Evolutionary conservation across 257 asterid species (phyloP), one percentile per base, ranked within the genome.

Genomic region (Asclepias syriaca): DNA sequence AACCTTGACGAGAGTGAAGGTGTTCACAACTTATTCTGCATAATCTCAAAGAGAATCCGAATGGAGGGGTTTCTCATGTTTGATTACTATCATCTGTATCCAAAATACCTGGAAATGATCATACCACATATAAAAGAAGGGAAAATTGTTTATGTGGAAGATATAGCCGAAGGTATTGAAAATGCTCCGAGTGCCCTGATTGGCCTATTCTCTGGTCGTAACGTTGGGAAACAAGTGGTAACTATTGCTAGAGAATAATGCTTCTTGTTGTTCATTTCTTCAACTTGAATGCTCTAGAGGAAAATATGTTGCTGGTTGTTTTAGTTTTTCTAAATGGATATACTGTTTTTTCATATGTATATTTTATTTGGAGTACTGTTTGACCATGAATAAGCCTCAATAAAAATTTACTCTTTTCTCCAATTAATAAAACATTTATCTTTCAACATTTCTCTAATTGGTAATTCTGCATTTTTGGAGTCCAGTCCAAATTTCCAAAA

Each of bases 181-280:
- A 72, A 29, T 46, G 87, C 84, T 46, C 77, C 84, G 13, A 14
- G 48, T 32, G 85, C 87, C 29, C 77, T 81, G 1, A 24, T 80
- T 21, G 89, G 84, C 24, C 78, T 85, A 5, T 83, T 78, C 75
- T 60, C 80, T 1, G 85, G 87, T 21, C 79, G 69, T 46, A 85
- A 82, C 22, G 74, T 85, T 3, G 89, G 89, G 50, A 82, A 83
- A 77, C 84, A 85, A 58, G 74, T 85, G 43, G 89, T 43, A 43
- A 8, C 0, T 43, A 43, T 43, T 43, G 48, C 48, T 8, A 43
- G 11, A 43, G 48, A 43, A 43, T 43, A 43, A 43, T 43, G 39
- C 39, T 34, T 34, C 39, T 34, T 4, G 39, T 34, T 34, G 5
- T 4, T 34, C 39, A 3, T 4, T 2, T 34, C 39, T 34, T 34